Evolutionary conservation across 331 rosid species (phyloP), one percentile per base, ranked within the genome.

Genomic region (Quercus lobata): DNA sequence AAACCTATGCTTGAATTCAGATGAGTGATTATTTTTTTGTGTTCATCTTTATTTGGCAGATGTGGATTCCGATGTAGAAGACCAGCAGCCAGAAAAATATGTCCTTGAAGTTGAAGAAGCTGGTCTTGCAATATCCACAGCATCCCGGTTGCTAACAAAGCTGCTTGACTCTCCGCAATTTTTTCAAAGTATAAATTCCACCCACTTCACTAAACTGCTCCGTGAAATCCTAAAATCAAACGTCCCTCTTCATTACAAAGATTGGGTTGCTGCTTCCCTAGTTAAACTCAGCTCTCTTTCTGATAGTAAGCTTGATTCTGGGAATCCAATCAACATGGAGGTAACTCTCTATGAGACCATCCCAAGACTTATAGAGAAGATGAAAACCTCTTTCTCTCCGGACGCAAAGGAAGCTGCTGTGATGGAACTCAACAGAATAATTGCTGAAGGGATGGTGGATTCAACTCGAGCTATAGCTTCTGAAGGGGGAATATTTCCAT

Each of bases 261-360:
- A 92, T 5, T 90, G 96, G 96, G 88, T 92, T 66, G 97, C 97
- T 78, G 96, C 94, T 61, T 91, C 96, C 84, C 87, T 94, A 30
- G 89, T 90, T 72, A 94, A 88, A 79, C 86, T 92, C 21, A 82
- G 90, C 79, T 91, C 93, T 24, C 82, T 93, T 77, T 90, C 92
- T 22, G 85, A 84, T 70, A 52, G 71, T 77, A 76, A 70, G 74
- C 75, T 25, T 19, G 68, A 75, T 63, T 57, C 62, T 2, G 66
- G 62, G 57, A 77, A 91, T 69, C 89, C 94, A 22, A 86, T 94
- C 82, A 83, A 81, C 74, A 83, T 84, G 81, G 97, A 94, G 84
- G 94, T 94, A 34, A 89, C 96, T 65, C 84, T 91, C 32, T 89
- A 92, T 19, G 92, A 94, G 83, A 91, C 90, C 4, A 86, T 94